These are phyloP conservation scores for Paraphaeosphaeria minitans DNA, from an alignment of 2,329 filamentous ascomycete genomes.

Conservation along the genomic window DNA sequence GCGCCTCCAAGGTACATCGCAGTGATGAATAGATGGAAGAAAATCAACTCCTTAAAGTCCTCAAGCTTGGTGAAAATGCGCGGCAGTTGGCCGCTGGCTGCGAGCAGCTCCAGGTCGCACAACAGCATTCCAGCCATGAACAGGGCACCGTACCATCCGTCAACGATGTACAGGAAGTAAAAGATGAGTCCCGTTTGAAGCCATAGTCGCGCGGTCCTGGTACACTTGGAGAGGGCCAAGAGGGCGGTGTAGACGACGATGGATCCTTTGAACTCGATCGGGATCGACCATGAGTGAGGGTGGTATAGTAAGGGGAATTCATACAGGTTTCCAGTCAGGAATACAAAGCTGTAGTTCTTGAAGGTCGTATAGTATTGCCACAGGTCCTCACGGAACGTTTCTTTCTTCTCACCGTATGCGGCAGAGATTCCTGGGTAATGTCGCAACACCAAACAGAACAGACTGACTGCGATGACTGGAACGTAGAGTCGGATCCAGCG, in stretches of 20 bases:
- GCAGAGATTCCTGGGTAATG: constrained; percentile 48
- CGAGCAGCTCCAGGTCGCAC: constrained; percentile 44
- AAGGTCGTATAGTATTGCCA: constrained; percentile 37
- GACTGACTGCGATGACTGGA: constrained; percentile 60
- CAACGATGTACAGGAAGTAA: constrained; percentile 72
- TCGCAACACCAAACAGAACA: constrained; percentile 59
- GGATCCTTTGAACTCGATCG: constrained; percentile 59
- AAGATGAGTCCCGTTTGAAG: constrained; percentile 59
- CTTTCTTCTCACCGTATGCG: constrained; percentile 58
- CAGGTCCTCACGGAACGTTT: constrained; percentile 44
- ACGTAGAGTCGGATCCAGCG: constrained; percentile 58
- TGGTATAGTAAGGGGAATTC: constrained; percentile 57
- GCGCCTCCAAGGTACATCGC: constrained; percentile 66
- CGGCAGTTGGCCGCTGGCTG: constrained; percentile 33
- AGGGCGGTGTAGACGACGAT: constrained; percentile 65
- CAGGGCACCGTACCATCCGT: constrained; percentile 63
- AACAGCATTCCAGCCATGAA: constrained; percentile 46
- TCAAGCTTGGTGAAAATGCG: constrained; percentile 58
- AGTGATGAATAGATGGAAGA: constrained; percentile 51
- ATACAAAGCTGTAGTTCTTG: constrained; percentile 73
- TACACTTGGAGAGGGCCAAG: constrained; percentile 62
- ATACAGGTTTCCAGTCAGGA: constrained; percentile 61
- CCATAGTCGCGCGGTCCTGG: constrained; percentile 60
- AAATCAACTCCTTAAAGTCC: constrained; percentile 54
- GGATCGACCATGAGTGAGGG: constrained; percentile 45